Percentiles rank a stretch among this genome's conserved stretches.
Conservation (phyloP, 768 basidiomycete genomes). For the Boletus patriciae region DNA sequence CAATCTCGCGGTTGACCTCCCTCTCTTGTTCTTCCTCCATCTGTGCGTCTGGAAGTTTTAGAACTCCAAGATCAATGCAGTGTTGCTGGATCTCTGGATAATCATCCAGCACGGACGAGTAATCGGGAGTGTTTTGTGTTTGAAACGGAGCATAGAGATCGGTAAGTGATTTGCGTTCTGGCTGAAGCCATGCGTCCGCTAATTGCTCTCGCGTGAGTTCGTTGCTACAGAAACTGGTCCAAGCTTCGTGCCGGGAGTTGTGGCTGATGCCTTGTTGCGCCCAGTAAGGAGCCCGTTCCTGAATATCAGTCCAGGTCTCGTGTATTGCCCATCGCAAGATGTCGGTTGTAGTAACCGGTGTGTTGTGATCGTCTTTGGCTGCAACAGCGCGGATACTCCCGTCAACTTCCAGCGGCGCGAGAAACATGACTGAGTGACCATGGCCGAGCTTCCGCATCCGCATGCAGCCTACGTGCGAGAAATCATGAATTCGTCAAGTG, state of each 20-base stretch:
- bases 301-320: constrained; percentile 25
- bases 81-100: neutral
- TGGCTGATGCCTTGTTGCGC: neutral
- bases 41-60: neutral
- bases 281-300: neutral
- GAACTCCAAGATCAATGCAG: neutral
- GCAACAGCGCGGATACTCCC: constrained; percentile 26
- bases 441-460: constrained; percentile 35
- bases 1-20: constrained; percentile 43
- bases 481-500: constrained; percentile 5
- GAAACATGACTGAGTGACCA: constrained; percentile 46
- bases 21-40: constrained; percentile 45
- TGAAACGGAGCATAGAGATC: neutral
- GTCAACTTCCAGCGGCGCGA: constrained; percentile 43
- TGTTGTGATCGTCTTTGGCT: too few relatives aligned
- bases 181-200: neutral
- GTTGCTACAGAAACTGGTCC: neutral
- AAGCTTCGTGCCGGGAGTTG: neutral
- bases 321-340: constrained; percentile 7
- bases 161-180: neutral
- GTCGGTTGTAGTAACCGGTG: neutral
- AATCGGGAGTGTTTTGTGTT: neutral
- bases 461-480: too few relatives aligned
- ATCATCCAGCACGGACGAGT: neutral
- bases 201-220: neutral